A percentile compares a stretch with the other conserved stretches of the same genome.
phyloP scores from a whole-genome alignment of 768 basidiomycete species.

The Lactifluus echinatus region DNA sequence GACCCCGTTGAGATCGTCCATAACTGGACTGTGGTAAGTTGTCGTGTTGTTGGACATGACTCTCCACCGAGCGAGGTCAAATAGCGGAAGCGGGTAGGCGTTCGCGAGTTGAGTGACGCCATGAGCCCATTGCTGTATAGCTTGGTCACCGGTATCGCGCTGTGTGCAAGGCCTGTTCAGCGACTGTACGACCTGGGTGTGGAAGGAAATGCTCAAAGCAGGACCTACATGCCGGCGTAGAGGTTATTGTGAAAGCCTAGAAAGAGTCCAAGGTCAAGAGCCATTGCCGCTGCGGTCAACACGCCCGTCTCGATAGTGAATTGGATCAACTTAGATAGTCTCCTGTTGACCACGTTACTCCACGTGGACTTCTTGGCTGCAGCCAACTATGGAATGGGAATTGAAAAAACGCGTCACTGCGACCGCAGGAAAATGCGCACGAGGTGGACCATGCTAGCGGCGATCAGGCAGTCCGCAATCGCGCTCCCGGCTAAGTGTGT shows the following conservation, averaged over 20 bases:
- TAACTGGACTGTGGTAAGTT: not conserved
- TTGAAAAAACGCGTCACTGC: not conserved
- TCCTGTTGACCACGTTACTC: not conserved
- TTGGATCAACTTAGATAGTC: not conserved
- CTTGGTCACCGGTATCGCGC: not conserved
- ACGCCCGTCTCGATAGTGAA: slow-evolving; percentile 1
- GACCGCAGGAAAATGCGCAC: not conserved
- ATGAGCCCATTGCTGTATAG: slow-evolving; percentile 9
- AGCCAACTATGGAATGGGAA: not conserved
- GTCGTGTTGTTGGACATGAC: not conserved
- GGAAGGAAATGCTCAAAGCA: no score
- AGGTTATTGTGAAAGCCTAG: not conserved
- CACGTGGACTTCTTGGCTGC: not conserved
- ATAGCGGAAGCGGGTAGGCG: not conserved
- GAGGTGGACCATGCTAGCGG: slow-evolving; percentile 3
- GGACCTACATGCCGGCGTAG: not conserved
- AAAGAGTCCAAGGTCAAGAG: not conserved
- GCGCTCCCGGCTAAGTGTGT: not conserved
- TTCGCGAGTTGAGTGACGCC: slow-evolving; percentile 9
- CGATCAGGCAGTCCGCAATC: not conserved
- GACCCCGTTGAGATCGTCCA: not conserved
- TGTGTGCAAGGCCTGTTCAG: not conserved
- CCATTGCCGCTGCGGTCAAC: not conserved
- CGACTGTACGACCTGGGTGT: not conserved
- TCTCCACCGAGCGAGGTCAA: not conserved